A percentile compares a stretch with the other conserved stretches of the same genome.
Conservation (phyloP, 768 basidiomycete species). For the Leccinum truebloodii region DNA sequence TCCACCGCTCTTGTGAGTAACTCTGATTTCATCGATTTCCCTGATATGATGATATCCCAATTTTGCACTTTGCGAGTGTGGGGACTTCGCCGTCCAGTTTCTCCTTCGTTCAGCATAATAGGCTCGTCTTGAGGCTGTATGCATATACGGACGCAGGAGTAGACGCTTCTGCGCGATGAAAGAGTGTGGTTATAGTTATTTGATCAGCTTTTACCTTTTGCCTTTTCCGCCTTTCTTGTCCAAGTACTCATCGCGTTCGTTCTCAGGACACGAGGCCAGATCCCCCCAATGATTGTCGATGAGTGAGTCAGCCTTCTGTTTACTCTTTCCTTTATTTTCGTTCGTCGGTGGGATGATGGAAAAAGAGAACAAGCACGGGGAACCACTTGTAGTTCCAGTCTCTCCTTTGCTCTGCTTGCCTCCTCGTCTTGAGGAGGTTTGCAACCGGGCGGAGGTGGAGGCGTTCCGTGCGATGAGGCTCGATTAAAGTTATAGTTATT, state of each 20-base stretch:
- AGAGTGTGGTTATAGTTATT: constrained; percentile 39
- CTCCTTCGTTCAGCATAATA: constrained; percentile 35
- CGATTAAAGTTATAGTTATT: constrained; percentile 35
- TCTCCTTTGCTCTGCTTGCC: constrained; percentile 20
- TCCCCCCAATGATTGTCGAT: background rate
- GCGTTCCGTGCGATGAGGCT: constrained; percentile 26
- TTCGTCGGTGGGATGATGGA: constrained; percentile 33
- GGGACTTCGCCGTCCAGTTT: constrained; percentile 36
- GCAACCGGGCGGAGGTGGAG: constrained; percentile 26
- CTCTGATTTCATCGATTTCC: too few relatives aligned
- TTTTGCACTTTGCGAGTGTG: constrained; percentile 31
- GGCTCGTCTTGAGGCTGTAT: constrained; percentile 36
- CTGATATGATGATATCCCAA: constrained; percentile 33
- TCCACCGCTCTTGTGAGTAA: constrained; percentile 17
- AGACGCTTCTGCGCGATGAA: constrained; percentile 37
- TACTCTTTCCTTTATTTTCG: background rate
- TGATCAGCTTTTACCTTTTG: constrained; percentile 18
- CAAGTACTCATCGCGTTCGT: constrained; percentile 10
- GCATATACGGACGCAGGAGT: constrained; percentile 37
- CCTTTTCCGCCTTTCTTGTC: background rate
- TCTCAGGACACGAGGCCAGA: constrained; percentile 4
- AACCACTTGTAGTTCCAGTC: constrained; percentile 22
- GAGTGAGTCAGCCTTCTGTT: constrained; percentile 7
- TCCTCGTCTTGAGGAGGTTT: constrained; percentile 30
- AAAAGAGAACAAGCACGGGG: constrained; percentile 27